Evolutionary conservation across 2,329 filamentous ascomycete genomes (phyloP), one percentile per base, ranked within the genome.

Genomic region (Arthrinium phaeospermum): DNA sequence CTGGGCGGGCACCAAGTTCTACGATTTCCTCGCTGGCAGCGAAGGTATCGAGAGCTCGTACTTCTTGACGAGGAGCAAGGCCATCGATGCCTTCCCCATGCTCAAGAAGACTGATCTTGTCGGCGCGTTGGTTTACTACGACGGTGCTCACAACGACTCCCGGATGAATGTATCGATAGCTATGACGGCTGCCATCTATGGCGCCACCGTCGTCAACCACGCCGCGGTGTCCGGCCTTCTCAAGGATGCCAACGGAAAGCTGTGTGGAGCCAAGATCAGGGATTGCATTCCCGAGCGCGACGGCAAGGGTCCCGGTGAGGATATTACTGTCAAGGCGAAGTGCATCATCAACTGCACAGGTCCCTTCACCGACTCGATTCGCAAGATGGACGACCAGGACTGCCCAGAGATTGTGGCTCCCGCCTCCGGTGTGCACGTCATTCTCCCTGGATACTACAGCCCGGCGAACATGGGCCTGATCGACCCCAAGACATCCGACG

Each of bases 1-100:
- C 81, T 94, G 92, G 92, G 89, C 87, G 51, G 92, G 92, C 69
- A 93, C 91, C 73, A 97, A 97, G 82, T 90, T 91, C 76, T 97
- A 97, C 82, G 94, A 97, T 82, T 90, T 95, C 77, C 87, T 97
- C 75, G 94, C 94, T 77, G 94, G 94, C 19, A 92, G 92, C 53
- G 94, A 97, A 82, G 94, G 94, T 71, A 95, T 97, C 78, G 94
- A 97, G 82, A 94, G 90, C 78, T 96, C 93, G 7, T 97, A 97
- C 84, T 97, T 97, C 81, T 84, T 97, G 79, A 95, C 94, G 34
- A 92, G 92, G 82, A 95, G 92, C 81, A 96, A 96, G 83, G 94
- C 94, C 12, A 86, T 97, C 74, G 94, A 96, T 80, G 93, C 93
- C 2, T 97, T 97, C 80, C 94, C 94, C 10, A 96, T 97, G 94